Evolutionary conservation across 306 rosid species (phyloP), one percentile per base, ranked within the genome.

Genomic region (Rubus idaeus): DNA sequence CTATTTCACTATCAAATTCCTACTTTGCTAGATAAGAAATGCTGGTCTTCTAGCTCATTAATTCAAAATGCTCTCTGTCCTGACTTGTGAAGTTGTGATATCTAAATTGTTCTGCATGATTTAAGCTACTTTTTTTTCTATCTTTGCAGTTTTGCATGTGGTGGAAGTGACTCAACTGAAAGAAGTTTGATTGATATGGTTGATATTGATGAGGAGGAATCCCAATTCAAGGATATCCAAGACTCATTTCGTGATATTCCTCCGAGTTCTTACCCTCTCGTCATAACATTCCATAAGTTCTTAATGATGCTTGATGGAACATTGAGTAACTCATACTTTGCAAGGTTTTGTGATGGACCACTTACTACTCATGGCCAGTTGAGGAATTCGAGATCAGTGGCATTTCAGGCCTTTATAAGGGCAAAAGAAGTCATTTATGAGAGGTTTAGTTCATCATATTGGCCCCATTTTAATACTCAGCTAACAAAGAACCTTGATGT

Each of bases 281-380:
- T 85, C 30, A 83, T 85, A 73, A 87, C 93, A 46, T 85, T 85
- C 82, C 77, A 83, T 23, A 89, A 87, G 76, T 85, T 87, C 74
- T 26, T 89, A 61, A 80, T 87, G 87, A 89, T 89, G 93, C 88
- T 89, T 68, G 93, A 89, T 74, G 88, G 88, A 75, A 89, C 93
- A 69, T 17, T 87, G 71, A 79, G 86, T 8, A 75, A 82, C 76
- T 87, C 93, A 7, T 89, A 73, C 76, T 89, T 89, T 68, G 86
- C 80, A 68, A 87, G 88, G 56, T 85, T 89, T 56, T 10, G 12
- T 46, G 70, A 77, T 66, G 47, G 77, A 26, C 49, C 67, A 74
- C 21, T 68, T 41, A 42, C 80, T 41, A 42, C 80, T 73, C 11
- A 16, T 62, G 68, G 46, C 69, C 82, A 74, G 50, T 77, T 53